Conservation (phyloP, 345 rosid species). For the Boechera retrofracta region DNA sequence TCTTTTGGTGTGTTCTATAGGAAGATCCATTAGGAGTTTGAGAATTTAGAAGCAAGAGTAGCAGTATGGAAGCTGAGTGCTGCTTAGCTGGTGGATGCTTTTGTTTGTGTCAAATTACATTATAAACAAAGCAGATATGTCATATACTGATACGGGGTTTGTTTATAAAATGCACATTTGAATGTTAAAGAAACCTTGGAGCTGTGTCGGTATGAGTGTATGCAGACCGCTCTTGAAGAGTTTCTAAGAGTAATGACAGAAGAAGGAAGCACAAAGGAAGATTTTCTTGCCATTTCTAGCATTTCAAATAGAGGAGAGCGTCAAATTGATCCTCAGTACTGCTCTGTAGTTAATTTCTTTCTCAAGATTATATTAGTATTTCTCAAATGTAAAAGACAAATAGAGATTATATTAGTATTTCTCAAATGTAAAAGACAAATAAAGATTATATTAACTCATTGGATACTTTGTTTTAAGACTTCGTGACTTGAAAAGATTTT, state of each 20-base stretch:
- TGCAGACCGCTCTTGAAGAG: conserved; percentile 62
- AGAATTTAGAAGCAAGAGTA: conserved; percentile 51
- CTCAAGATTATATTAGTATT: neutral
- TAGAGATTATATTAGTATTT: conserved; percentile 7
- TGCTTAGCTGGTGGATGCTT: conserved; percentile 61
- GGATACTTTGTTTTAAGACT: neutral
- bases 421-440: neutral
- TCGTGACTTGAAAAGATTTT: no score
- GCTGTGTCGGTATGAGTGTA: conserved; percentile 82
- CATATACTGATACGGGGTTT: neutral
- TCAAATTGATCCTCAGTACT: conserved; percentile 33
- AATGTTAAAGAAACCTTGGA: conserved; percentile 59
- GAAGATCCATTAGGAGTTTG: conserved; percentile 66
- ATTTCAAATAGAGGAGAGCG: conserved; percentile 30
- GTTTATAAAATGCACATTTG: conserved; percentile 47
- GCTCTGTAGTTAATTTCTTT: conserved; percentile 29
- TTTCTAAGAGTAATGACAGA: conserved; percentile 49
- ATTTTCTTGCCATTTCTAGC: conserved; percentile 31
- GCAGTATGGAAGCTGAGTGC: conserved; percentile 39
- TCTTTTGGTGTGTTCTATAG: conserved; percentile 46
- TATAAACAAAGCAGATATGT: neutral
- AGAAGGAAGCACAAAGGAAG: conserved; percentile 28
- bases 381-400: neutral
- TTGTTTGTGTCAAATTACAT: no score
- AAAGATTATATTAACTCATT: conserved; percentile 18